These are phyloP conservation scores for Yarrowia sp. DNA, from an alignment of 805 yeast genomes.

Conservation along the genomic window DNA sequence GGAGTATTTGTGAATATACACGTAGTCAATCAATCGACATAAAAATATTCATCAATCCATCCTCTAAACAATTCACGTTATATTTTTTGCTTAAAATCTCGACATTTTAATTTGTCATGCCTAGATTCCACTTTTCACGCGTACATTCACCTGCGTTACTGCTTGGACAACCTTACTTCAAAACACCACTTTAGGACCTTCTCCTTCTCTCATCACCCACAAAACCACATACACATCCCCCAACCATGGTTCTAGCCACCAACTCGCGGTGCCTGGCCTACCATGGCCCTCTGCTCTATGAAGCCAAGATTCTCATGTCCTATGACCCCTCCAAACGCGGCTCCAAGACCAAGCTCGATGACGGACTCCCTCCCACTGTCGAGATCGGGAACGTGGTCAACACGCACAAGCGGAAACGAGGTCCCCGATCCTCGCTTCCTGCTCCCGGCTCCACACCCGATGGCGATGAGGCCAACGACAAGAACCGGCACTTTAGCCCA, in stretches of 20 bases:
- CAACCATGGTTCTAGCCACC: conserved; percentile 28
- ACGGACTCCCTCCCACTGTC: conserved; percentile 23
- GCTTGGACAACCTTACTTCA: background rate
- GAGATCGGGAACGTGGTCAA: conserved; percentile 26
- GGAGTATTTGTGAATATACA: too few species aligned
- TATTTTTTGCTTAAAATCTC: too few species aligned
- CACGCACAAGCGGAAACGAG: conserved; percentile 24
- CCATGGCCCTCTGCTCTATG: conserved; percentile 88
- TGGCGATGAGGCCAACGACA: conserved; percentile 29
- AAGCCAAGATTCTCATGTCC: conserved; percentile 70
- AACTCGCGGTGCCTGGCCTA: conserved; percentile 61
- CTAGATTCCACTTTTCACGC: conserved; percentile 10
- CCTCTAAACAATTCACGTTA: too few species aligned
- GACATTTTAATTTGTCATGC: too few species aligned
- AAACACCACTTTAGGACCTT: background rate
- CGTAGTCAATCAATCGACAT: too few species aligned
- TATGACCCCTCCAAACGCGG: conserved; percentile 49
- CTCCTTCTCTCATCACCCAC: background rate
- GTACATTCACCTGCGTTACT: background rate
- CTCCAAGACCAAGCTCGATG: conserved; percentile 26
- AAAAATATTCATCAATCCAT: too few species aligned
- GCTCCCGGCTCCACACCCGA: conserved; percentile 27
- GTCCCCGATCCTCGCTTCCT: background rate
- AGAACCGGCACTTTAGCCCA: conserved; percentile 17
- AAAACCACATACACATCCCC: background rate